Base-by-base conservation (phyloP, 2,329 filamentous ascomycete species). In the Alternaria hordeiaustralica region DNA sequence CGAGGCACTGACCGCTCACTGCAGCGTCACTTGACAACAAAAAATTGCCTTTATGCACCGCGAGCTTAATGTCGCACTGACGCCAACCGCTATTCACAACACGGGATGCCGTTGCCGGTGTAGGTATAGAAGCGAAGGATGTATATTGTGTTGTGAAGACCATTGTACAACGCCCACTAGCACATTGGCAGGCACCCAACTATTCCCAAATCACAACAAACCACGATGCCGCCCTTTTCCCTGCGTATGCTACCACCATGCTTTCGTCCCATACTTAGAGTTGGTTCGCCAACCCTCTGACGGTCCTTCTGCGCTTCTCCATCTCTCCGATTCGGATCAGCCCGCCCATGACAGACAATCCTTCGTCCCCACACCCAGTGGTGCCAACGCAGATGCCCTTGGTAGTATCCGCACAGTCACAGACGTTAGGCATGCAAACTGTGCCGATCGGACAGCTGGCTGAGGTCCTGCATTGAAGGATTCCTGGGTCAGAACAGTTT, bases 351-450 rank as follows among this genome's bases (percentile, higher is more conserved):
- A 60, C 43, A 26, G 53, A 43, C 2, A 63, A 62, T 1, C 70
- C 71, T 21, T 53, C 23, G 11, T 62, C 63, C 8, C 69, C 71
- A 63, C 71, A 74, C 5, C 71, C 65, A 11, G 58, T 53, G 6
- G 67, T 71, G 50, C 60, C 60, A 15, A 74, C 69, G 67, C 71
- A 74, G 21, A 74, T 63, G 3, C 71, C 70, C 10, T 25, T 60
- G 26, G 28, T 50, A 23, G 62, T 45, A 36, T 45, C 50, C 2
- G 61, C 63, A 59, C 70, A 72, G 23, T 58, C 63, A 33, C 66
- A 74, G 47, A 65, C 63, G 33, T 68, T 64, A 45, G 57, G 66
- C 25, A 74, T 61, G 46, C 71, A 74, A 10, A 65, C 66, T 4
- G 53, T 61, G 4, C 71, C 70, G 13, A 74, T 55, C 1, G 59